Evolutionary conservation across 371 early-diverging fungal genomes (phyloP), one percentile per base, ranked within the genome.

Genomic region (Mucor plumbeus): DNA sequence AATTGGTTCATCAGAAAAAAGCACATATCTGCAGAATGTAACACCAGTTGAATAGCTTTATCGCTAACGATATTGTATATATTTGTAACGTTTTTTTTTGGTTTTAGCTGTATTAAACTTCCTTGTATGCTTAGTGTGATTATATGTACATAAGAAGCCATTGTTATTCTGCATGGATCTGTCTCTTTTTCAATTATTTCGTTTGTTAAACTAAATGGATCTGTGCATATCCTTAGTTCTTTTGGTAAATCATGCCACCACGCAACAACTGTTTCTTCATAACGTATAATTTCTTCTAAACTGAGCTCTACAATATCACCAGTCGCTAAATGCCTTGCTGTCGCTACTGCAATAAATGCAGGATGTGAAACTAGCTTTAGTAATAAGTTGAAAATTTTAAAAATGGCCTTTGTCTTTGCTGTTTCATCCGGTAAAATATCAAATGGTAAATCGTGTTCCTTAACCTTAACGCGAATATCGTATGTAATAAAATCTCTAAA

Each of bases 191-290:
- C 34, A n/a, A 72, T 44, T 2, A 65, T 17, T 11, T 63, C 65
- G 21, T 50, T 47, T n/a, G 72, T 68, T 11, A 64, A 56, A 9
- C 54, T 21, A 21, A 58, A 65, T 2, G 68, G 69, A 2, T 61
- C 54, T n/a, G 8, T 31, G 19, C 55, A 47, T 1, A 72, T 53
- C 40, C 59, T 72, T 5, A 65, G n/a, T 1, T 68, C 17, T 8
- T 65, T 54, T 5, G 72, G 72, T 17, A 68, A 54, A 0, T 53
- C 43, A 3, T 48, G 48, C 72, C 72, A 72, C 72, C 72, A 72
- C 7, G 53, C 59, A 1, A 34, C 6, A 0, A 65, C 40, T 1
- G 39, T 14, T 0, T 58, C 64, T 26, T 72, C 69, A n/a, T 61
- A 56, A 0, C 31, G 41, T 8, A 68, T 17, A 13, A 72, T 64